Percentiles rank a stretch among this genome's conserved stretches.
Evolutionary conservation across 495 filamentous ascomycete species (phyloP).

Genomic region (Hamigera avellanea): DNA sequence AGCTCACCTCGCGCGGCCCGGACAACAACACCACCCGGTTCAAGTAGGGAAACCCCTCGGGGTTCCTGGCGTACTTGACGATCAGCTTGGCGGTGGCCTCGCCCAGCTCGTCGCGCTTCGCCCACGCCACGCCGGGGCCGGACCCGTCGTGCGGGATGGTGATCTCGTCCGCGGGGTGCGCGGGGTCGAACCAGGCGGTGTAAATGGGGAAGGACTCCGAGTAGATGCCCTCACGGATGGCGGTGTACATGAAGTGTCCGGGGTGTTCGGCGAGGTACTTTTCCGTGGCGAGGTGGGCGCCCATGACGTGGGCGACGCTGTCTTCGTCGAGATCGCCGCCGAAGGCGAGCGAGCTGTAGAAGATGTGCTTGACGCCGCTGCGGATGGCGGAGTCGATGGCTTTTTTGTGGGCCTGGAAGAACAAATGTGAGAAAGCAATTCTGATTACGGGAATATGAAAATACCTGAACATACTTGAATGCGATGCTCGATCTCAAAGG

Average conservation of each 20-base stretch:
- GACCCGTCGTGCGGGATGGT: slow-evolving; percentile 37
- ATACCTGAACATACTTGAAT: slow-evolving; percentile 11
- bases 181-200: slow-evolving; percentile 45
- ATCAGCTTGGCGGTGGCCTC: slow-evolving; percentile 36
- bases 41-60: slow-evolving; percentile 14
- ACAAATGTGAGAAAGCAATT: background rate
- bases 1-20: slow-evolving; percentile 23
- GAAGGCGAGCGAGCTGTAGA: slow-evolving; percentile 58
- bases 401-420: slow-evolving; percentile 20
- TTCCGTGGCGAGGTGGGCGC: slow-evolving; percentile 55
- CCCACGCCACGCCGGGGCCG: slow-evolving; percentile 39
- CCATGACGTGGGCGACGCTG: slow-evolving; percentile 50
- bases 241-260: slow-evolving; percentile 30
- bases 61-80: slow-evolving; percentile 9
- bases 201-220: slow-evolving; percentile 60
- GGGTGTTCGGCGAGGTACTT: slow-evolving; percentile 33
- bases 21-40: slow-evolving; percentile 28
- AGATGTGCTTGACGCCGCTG: slow-evolving; percentile 49
- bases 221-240: slow-evolving; percentile 53
- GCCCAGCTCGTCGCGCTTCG: slow-evolving; percentile 38
- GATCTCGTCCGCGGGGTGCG: slow-evolving; percentile 22
- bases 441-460: slow-evolving; percentile 6
- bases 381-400: slow-evolving; percentile 47
- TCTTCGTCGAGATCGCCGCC: slow-evolving; percentile 27
- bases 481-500: slow-evolving; percentile 26